Evolutionary conservation across 805 yeast species (phyloP), one percentile per base, ranked within the genome.

Genomic region (Teunomyces aglyptinius): DNA sequence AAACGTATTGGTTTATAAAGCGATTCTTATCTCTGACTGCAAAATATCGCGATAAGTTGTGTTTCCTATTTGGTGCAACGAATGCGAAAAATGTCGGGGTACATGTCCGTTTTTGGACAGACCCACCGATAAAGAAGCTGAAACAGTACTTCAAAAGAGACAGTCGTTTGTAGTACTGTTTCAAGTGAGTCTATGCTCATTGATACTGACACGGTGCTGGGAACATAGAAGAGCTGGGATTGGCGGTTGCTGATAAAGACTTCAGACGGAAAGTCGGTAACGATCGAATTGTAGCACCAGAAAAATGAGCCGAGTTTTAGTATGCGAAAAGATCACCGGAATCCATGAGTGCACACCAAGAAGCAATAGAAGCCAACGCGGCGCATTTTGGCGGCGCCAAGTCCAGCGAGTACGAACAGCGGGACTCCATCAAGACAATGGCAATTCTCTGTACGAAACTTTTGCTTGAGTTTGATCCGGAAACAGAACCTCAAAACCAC

Each of bases 281-380:
- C n/a, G n/a, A n/a, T n/a, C n/a, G n/a, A n/a, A n/a, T n/a, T n/a
- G n/a, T n/a, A n/a, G n/a, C n/a, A n/a, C n/a, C n/a, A n/a, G n/a
- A n/a, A n/a, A n/a, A n/a, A n/a, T n/a, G n/a, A n/a, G n/a, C n/a
- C n/a, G n/a, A n/a, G n/a, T n/a, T n/a, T n/a, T n/a, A n/a, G n/a
- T n/a, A n/a, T n/a, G n/a, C n/a, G n/a, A n/a, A n/a, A n/a, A n/a
- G n/a, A n/a, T n/a, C n/a, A n/a, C n/a, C n/a, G n/a, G n/a, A n/a
- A n/a, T n/a, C n/a, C n/a, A n/a, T 20, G 24, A 20, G 24, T 20
- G 24, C 24, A 38, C 65, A 60, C 41, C 33, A 55, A 41, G 50
- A 49, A 8, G 64, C 68, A 8, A 49, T 66, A 10, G 53, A 50
- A 7, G 60, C 62, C 15, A 67, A 65, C 41, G 38, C 44, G 12